Evolutionary conservation across 768 basidiomycete species (phyloP).

Genomic region (Galerina sulciceps): DNA sequence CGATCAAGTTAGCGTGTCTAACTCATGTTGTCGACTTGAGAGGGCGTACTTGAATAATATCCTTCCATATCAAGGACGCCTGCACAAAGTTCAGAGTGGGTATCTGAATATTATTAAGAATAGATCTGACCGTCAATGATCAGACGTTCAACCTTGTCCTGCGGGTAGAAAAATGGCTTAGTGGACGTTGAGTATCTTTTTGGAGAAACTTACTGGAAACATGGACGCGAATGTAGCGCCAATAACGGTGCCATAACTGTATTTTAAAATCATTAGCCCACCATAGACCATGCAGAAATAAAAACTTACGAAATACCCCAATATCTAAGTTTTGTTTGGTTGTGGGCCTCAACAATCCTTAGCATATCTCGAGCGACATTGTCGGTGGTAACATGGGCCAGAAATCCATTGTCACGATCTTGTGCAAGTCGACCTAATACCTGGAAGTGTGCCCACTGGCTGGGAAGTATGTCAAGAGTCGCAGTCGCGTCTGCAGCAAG

Average conservation of each 20-base stretch:
- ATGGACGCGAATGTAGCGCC: conserved; percentile 36
- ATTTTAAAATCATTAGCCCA: background rate
- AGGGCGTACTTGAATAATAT: background rate
- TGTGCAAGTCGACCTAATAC: conserved; percentile 35
- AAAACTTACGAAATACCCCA: conserved; percentile 35
- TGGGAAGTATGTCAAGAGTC: conserved; percentile 24
- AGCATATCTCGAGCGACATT: conserved; percentile 43
- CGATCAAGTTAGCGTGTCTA: background rate
- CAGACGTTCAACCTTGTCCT: conserved; percentile 31
- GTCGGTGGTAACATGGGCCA: conserved; percentile 39
- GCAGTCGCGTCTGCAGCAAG: background rate
- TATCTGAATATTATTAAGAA: background rate
- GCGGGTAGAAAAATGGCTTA: background rate
- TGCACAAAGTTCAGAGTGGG: background rate
- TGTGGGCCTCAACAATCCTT: conserved; percentile 35
- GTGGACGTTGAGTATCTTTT: no score
- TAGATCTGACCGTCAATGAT: background rate
- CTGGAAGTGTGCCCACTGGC: conserved; percentile 35
- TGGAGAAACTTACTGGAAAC: conserved; percentile 39
- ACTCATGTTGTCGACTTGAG: background rate
- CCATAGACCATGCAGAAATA: background rate
- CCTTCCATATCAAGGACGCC: conserved; percentile 6
- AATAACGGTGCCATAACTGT: conserved; percentile 30
- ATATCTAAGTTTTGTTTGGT: conserved; percentile 34
- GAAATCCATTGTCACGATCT: conserved; percentile 30